phyloP scores from a whole-genome alignment of 2,329 filamentous ascomycete species.

The Aspergillus alliaceus region DNA sequence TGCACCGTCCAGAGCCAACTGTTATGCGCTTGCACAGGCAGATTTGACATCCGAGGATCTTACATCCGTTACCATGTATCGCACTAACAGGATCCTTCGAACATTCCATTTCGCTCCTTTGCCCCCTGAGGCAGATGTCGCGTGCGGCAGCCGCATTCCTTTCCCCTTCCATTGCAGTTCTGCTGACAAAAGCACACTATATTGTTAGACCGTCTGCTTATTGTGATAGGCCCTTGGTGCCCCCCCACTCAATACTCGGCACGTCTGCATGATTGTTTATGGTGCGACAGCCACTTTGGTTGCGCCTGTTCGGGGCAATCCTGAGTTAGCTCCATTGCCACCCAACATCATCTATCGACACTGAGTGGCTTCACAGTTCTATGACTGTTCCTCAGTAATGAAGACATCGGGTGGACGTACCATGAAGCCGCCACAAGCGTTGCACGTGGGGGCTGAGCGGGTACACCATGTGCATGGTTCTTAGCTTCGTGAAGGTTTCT shows the following conservation, averaged over 20 bases:
- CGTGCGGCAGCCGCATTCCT: background rate
- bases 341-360: background rate
- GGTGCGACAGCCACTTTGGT: background rate
- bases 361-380: too few relatives aligned
- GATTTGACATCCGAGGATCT: background rate
- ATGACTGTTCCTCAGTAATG: too few relatives aligned
- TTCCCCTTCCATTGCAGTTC: background rate
- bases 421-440: too few relatives aligned
- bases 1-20: background rate
- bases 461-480: too few relatives aligned
- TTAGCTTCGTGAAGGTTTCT: too few relatives aligned
- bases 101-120: background rate
- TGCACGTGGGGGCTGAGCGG: too few relatives aligned
- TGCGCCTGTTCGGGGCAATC: too few relatives aligned
- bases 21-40: background rate
- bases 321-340: background rate
- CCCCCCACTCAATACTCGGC: background rate
- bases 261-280: background rate
- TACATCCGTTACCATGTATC: background rate
- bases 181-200: background rate
- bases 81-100: background rate
- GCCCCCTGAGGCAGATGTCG: too few relatives aligned
- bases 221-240: too few relatives aligned
- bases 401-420: too few relatives aligned
- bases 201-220: background rate